phyloP scores from a whole-genome alignment of 2,329 filamentous ascomycete species.

The Exophiala oligosperma region DNA sequence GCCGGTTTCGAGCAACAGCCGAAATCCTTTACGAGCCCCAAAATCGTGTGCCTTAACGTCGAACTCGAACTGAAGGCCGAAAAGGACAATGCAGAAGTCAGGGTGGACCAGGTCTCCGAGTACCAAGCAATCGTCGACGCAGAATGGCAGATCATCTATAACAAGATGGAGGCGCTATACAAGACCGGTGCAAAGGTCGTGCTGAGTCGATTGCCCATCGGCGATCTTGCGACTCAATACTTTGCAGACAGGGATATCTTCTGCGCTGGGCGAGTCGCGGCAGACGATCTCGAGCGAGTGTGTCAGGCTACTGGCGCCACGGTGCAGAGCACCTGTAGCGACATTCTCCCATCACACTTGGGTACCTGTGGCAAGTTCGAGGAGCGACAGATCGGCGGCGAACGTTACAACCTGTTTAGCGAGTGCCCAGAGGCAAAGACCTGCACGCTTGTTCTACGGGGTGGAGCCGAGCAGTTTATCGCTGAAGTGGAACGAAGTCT shows the following conservation, averaged over 20 bases:
- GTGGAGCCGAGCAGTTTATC: slow-evolving; percentile 98
- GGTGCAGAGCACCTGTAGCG: slow-evolving; percentile 92
- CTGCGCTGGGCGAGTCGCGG: slow-evolving; percentile 89
- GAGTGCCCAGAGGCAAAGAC: slow-evolving; percentile 95
- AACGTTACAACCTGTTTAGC: slow-evolving; percentile 98
- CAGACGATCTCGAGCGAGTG: slow-evolving; percentile 93
- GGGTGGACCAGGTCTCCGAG: slow-evolving; percentile 96
- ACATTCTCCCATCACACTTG: slow-evolving; percentile 85
- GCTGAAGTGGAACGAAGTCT: slow-evolving; percentile 96
- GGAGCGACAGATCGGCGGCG: slow-evolving; percentile 93
- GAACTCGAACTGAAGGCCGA: slow-evolving; percentile 98
- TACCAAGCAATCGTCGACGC: slow-evolving; percentile 99
- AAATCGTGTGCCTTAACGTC: slow-evolving; percentile 96
- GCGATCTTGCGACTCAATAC: slow-evolving; percentile 90
- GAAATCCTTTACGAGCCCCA: slow-evolving; percentile 89
- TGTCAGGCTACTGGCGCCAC: slow-evolving; percentile 92
- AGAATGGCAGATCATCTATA: slow-evolving; percentile 99
- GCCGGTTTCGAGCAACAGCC: slow-evolving; percentile 99
- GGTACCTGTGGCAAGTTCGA: slow-evolving; percentile 90
- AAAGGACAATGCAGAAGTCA: slow-evolving; percentile 98
- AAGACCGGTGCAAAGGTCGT: slow-evolving; percentile 97
- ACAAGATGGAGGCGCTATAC: slow-evolving; percentile 94
- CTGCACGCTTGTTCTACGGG: slow-evolving; percentile 91
- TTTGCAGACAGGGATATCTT: slow-evolving; percentile 98
- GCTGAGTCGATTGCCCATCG: slow-evolving; percentile 94